Evolutionary conservation across 2,329 filamentous ascomycete genomes (phyloP), one percentile per base, ranked within the genome.

Genomic region (Aspergillus ustus): DNA sequence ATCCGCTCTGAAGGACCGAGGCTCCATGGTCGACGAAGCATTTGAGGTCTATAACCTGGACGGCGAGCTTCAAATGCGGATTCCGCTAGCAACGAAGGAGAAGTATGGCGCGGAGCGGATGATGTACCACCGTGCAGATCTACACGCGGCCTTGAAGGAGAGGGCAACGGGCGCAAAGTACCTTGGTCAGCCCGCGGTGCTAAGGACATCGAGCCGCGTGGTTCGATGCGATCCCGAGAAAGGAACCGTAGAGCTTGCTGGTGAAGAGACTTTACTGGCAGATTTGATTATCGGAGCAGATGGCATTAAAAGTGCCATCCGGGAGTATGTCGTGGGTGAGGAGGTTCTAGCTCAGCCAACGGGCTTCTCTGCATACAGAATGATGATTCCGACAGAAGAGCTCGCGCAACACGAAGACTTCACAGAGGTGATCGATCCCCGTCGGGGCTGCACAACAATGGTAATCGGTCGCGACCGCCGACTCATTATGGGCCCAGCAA

Each of bases 401-500:
- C n/a, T 69, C 22, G 46, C 51, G 15, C 20, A 61, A 7, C 61
- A 67, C 31, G 46, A 59, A 1, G 63, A 68, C 2, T 70, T 73
- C 8, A 62, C 57, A 67, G 48, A 70, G 0, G 64, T 73, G 3
- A 72, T 81, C 17, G 68, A 80, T 20, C 76, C 78, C 20, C 61
- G 67, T 13, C 69, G 76, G 6, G 72, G 78, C 0, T 75, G 73
- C 53, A 83, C 81, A 1, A 79, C 78, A 0, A 83, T 83, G 81
- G 70, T 83, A 1, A 71, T 83, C 59, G 80, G 75, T 0, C 77
- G 80, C 19, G 72, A 79, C 40, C 69, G 73, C 17, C 70, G 79
- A 13, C 64, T 81, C 13, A 77, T 83, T 46, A 82, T 83, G 79
- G 81, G 80, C 3, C 81, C 81, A 1, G 79, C 76, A 1, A 69